Evolutionary conservation across 495 filamentous ascomycete species (phyloP), one percentile per base, ranked within the genome.

Genomic region (Alectoria sarmentosa): DNA sequence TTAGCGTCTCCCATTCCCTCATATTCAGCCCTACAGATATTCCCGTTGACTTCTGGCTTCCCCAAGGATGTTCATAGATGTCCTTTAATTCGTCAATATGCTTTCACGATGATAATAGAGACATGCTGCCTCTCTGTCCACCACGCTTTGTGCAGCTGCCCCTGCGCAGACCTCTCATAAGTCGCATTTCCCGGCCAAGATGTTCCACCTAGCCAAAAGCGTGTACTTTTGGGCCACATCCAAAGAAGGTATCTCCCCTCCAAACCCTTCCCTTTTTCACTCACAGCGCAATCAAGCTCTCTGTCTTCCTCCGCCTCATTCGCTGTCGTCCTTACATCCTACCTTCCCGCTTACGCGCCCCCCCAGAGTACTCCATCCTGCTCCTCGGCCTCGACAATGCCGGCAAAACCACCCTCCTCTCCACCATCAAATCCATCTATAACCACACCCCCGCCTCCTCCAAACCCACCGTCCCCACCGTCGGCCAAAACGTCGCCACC

Each of bases 311-410:
- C 55, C 66, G 36, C 48, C 28, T 8, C 1, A 3, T 15, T 8
- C 14, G 5, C 46, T 15, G 32, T 13, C 10, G 6, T 14, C 46
- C 28, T 15, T 19, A 1, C 49, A 1, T 23, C 23, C 46, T 30
- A 4, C 28, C 26, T 13, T 14, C 19, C 48, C 11, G 13, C 46
- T 28, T 26, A 49, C 46, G 13, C 4, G 2, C 28, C 13, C 41
- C 8, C 21, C 8, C 73, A 92, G 94, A 98, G 80, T 98, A 96
- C 81, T 97, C 94, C 41, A 89, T 98, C 69, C 88, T 98, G 65
- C 89, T 98, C 58, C 89, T 98, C 68, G 94, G 94, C 60, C 88
- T 98, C 73, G 94, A 98, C 78, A 97, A 97, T 71, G 94, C 94
- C 60, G 94, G 94, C 75, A 98, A 98, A 80, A 98, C 94, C 42